Conservation (phyloP, 345 rosid genomes). For the sweet orange (Citrus sinensis) region DNA sequence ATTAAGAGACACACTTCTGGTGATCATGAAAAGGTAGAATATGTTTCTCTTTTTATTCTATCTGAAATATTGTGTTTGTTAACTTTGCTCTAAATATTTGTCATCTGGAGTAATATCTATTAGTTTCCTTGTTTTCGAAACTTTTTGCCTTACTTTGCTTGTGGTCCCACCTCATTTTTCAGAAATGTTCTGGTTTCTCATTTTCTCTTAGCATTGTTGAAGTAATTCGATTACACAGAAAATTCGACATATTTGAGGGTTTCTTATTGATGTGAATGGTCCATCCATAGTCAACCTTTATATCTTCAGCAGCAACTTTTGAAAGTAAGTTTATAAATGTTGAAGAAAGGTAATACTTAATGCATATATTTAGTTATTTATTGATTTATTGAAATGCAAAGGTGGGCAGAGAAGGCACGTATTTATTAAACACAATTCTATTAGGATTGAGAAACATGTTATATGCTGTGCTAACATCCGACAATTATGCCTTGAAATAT, state of each 20-base stretch:
- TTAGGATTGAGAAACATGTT: background rate
- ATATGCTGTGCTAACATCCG: background rate
- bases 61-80: background rate
- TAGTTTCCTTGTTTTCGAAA: background rate
- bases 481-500: background rate
- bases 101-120: background rate
- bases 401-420: too few species aligned
- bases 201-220: background rate
- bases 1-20: constrained; percentile 35
- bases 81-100: background rate
- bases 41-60: background rate
- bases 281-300: background rate
- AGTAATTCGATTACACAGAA: background rate
- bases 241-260: background rate
- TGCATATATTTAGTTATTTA: background rate
- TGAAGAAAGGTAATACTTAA: background rate
- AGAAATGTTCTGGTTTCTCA: background rate
- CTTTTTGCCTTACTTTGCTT: background rate
- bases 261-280: background rate
- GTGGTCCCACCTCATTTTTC: background rate
- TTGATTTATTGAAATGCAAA: too few species aligned
- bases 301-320: background rate
- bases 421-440: background rate
- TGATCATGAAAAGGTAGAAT: constrained; percentile 48
- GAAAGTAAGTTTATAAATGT: background rate